Conservation (phyloP, 176 grass and related monocot species). For the Ampelocalamus luodianensis region DNA sequence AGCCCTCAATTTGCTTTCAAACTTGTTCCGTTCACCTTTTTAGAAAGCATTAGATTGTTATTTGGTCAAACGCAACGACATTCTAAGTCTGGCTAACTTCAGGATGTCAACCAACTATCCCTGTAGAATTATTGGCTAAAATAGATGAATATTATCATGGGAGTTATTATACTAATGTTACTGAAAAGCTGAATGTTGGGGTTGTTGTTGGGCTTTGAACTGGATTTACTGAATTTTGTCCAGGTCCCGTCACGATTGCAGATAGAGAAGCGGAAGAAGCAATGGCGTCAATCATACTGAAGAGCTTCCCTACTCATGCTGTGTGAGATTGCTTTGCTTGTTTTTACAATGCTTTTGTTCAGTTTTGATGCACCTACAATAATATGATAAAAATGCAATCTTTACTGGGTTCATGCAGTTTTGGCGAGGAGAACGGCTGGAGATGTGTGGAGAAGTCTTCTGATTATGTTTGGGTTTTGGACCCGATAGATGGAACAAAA, state of each 20-base stretch:
- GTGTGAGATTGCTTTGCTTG: slow-evolving; percentile 56
- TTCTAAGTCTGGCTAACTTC: too few species aligned
- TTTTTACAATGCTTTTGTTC: slow-evolving; percentile 1
- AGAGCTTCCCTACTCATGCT: slow-evolving; percentile 75
- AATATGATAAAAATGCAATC: neutral
- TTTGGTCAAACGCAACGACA: neutral
- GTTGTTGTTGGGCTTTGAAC: neutral
- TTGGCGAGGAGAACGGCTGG: slow-evolving; percentile 92
- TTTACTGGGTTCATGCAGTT: slow-evolving; percentile 51
- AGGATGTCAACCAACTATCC: neutral
- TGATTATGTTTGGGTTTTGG: slow-evolving; percentile 94
- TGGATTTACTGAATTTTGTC: neutral
- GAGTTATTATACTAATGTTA: neutral
- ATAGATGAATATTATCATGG: neutral
- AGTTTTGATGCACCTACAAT: neutral
- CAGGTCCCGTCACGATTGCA: slow-evolving; percentile 91
- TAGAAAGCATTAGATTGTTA: neutral
- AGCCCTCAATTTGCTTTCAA: neutral
- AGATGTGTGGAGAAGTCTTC: slow-evolving; percentile 61
- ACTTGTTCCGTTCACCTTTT: neutral
- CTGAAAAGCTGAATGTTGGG: neutral
- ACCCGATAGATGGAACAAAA: slow-evolving; percentile 94
- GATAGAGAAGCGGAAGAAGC: slow-evolving; percentile 91
- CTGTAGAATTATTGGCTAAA: neutral
- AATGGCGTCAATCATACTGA: slow-evolving; percentile 81